phyloP scores from a whole-genome alignment of 2,329 filamentous ascomycete species.

The Colletotrichum sp. region DNA sequence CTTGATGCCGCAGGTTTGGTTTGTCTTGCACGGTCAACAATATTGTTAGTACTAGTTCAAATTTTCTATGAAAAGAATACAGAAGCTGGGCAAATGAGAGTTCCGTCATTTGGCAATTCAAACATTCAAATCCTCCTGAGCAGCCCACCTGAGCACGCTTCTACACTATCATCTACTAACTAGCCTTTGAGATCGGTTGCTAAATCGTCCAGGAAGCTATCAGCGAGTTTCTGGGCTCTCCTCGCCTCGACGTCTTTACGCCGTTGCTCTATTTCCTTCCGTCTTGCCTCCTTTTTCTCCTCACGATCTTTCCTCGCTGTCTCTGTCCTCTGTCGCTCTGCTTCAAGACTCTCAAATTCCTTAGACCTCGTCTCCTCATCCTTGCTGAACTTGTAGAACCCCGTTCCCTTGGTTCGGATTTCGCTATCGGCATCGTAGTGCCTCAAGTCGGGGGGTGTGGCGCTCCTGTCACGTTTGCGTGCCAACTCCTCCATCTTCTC shows the following conservation, averaged over 20 bases:
- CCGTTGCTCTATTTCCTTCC: slow-evolving; percentile 67
- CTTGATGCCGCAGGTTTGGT: background rate
- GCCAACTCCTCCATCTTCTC: slow-evolving; percentile 81
- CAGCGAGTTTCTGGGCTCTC: slow-evolving; percentile 71
- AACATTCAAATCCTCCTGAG: background rate
- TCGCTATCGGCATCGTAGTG: slow-evolving; percentile 90
- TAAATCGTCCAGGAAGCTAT: slow-evolving; percentile 72
- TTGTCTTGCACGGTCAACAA: background rate
- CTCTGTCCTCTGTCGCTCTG: slow-evolving; percentile 73
- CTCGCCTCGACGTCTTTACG: slow-evolving; percentile 65
- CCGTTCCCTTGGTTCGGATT: slow-evolving; percentile 85
- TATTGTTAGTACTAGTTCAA: background rate
- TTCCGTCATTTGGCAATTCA: background rate
- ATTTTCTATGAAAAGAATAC: background rate
- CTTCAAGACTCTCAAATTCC: slow-evolving; percentile 79
- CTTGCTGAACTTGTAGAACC: slow-evolving; percentile 88
- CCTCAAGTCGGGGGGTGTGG: slow-evolving; percentile 78
- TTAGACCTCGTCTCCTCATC: slow-evolving; percentile 68
- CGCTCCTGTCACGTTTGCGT: slow-evolving; percentile 75
- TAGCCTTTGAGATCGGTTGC: slow-evolving; percentile 19
- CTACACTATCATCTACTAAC: background rate
- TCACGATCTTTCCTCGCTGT: slow-evolving; percentile 60
- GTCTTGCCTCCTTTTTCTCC: slow-evolving; percentile 62
- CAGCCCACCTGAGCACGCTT: background rate
- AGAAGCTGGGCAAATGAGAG: background rate